These are phyloP conservation scores for Clathrospora elynae DNA, from an alignment of 2,329 filamentous ascomycete species.

Conservation along the genomic window DNA sequence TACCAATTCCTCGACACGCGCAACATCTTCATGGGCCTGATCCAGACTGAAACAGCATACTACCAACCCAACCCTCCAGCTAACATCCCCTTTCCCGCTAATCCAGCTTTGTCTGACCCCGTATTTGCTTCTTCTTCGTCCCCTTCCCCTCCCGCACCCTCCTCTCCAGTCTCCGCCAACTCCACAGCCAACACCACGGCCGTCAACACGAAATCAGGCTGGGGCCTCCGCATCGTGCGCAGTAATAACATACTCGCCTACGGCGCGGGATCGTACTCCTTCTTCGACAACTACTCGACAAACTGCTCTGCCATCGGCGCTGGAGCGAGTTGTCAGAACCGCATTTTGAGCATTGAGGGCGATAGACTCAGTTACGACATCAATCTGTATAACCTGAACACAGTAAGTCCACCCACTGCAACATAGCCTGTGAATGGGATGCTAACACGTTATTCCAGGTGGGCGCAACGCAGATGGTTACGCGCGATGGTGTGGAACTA, in stretches of 20 bases:
- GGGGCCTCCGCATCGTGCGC: constrained; percentile 67
- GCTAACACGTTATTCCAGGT: no score
- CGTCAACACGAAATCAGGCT: constrained; percentile 55
- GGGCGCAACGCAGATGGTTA: constrained; percentile 53
- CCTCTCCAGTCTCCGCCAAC: background rate
- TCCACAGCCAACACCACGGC: constrained; percentile 55
- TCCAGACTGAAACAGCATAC: constrained; percentile 87
- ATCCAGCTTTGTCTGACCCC: constrained; percentile 67
- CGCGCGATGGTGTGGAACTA: constrained; percentile 51
- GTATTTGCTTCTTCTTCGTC: constrained; percentile 58
- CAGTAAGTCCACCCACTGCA: no score
- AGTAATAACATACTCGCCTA: constrained; percentile 63
- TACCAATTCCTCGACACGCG: constrained; percentile 80
- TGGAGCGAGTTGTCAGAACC: constrained; percentile 53
- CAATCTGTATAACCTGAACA: constrained; percentile 56
- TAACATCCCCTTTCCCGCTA: constrained; percentile 65
- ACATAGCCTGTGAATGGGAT: no score
- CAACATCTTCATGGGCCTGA: constrained; percentile 79
- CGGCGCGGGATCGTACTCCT: constrained; percentile 69
- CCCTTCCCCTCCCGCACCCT: background rate
- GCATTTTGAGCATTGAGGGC: constrained; percentile 57
- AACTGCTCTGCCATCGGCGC: constrained; percentile 27
- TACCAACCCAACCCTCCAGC: constrained; percentile 83
- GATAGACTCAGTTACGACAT: constrained; percentile 39
- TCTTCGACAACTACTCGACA: constrained; percentile 67